Evolutionary conservation across 1,139 yeast genomes (phyloP).

Genomic region (Saccharomycopsis crataegensis): DNA sequence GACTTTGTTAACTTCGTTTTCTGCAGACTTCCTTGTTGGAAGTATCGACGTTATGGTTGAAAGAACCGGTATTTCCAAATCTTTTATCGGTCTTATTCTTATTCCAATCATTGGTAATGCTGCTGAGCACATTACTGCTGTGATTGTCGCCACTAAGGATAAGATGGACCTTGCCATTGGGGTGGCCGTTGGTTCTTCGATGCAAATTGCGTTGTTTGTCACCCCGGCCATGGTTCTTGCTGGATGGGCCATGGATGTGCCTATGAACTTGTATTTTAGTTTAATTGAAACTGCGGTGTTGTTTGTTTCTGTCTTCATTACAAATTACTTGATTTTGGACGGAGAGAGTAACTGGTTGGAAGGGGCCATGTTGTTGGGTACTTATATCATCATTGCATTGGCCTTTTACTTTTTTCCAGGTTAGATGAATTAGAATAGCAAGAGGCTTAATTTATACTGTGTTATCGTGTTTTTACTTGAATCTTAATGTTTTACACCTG

Average conservation of each 20-base stretch:
- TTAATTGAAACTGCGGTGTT: constrained; percentile 90
- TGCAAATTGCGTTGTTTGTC: constrained; percentile 90
- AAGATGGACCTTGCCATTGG: constrained; percentile 97
- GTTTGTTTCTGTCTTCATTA: constrained; percentile 80
- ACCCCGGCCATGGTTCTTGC: constrained; percentile 94
- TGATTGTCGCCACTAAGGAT: constrained; percentile 88
- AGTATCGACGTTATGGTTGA: constrained; percentile 86
- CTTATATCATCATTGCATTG: constrained; percentile 78
- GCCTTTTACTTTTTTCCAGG: constrained; percentile 64
- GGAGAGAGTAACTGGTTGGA: constrained; percentile 98
- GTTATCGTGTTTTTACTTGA: no score
- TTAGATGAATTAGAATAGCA: not conserved
- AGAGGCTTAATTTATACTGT: no score
- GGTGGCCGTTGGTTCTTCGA: constrained; percentile 92
- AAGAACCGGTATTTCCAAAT: constrained; percentile 80
- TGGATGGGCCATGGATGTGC: constrained; percentile 87
- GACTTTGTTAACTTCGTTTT: constrained; percentile 74
- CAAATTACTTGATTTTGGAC: constrained; percentile 81
- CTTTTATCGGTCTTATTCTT: constrained; percentile 87
- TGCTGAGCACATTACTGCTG: constrained; percentile 96
- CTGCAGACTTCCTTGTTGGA: constrained; percentile 91
- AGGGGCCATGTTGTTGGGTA: constrained; percentile 86
- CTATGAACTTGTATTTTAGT: constrained; percentile 88
- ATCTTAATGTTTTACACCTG: no score
- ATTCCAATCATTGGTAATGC: constrained; percentile 98